Conservation (phyloP, 345 rosid species). For the Geranium rotundifolium region DNA sequence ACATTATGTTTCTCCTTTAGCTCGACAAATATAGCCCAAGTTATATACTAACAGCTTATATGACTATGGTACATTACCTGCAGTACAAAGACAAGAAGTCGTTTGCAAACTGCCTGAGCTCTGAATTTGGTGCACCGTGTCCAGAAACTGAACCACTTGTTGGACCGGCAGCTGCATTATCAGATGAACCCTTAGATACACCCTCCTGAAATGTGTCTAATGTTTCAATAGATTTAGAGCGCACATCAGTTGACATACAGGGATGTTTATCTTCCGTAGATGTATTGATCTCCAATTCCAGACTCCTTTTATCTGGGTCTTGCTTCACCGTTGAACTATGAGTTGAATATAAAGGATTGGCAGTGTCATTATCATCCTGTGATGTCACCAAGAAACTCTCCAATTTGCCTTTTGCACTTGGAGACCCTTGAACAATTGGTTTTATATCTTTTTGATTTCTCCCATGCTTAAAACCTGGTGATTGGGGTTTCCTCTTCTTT, state of each 20-base stretch:
- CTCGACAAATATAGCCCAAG: not conserved
- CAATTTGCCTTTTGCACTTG: slow-evolving; percentile 61
- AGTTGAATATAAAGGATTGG: slow-evolving; percentile 8
- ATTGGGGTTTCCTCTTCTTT: slow-evolving; percentile 60
- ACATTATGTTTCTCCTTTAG: not conserved
- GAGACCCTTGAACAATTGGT: slow-evolving; percentile 38
- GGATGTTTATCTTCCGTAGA: slow-evolving; percentile 14
- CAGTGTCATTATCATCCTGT: slow-evolving; percentile 18
- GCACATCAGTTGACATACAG: slow-evolving; percentile 12
- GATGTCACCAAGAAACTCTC: slow-evolving; percentile 50
- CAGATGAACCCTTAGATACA: slow-evolving; percentile 21
- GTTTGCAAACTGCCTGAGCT: slow-evolving; percentile 61
- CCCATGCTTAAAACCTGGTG: slow-evolving; percentile 53
- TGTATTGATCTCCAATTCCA: slow-evolving; percentile 30
- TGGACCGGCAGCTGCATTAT: slow-evolving; percentile 19
- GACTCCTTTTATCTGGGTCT: slow-evolving; percentile 33
- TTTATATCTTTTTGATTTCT: slow-evolving; percentile 42
- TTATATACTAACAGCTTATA: not conserved
- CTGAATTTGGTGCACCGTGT: slow-evolving; percentile 26
- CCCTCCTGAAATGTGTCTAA: slow-evolving; percentile 21
- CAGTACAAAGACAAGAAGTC: slow-evolving; percentile 85
- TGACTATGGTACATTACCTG: slow-evolving; percentile 36
- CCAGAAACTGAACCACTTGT: slow-evolving; percentile 17
- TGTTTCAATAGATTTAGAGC: slow-evolving; percentile 7
- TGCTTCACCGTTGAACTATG: slow-evolving; percentile 21